Base-by-base conservation (phyloP, 495 filamentous ascomycete species). In the Chaetomium tenue region DNA sequence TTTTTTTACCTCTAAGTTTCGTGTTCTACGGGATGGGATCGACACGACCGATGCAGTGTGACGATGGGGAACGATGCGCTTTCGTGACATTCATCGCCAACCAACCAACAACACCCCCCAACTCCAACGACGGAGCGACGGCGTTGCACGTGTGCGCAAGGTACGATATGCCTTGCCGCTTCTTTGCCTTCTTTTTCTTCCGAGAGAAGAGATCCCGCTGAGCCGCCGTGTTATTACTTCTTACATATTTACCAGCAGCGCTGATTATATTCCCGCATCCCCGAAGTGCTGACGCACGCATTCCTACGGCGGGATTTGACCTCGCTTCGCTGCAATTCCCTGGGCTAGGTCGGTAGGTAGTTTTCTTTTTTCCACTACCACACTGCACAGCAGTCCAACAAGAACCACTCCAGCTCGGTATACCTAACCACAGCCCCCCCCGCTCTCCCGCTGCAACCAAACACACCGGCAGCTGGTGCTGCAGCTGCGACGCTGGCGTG, bases 41-140 rank as follows among this genome's bases (percentile, higher is more conserved):
- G 5, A 40, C 55, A 46, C 30, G 30, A 40, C 20, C 2, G 42
- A 59, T 59, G 57, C 57, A 20, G 57, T 59, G 57, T 59, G 57
- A 59, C 57, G 42, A 20, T 33, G 25, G 40, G 23, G 48, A 26
- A 52, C 23, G 48, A 8, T 15, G 11, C 40, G 40, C 39, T 4
- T 18, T 6, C 8, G 46, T 50, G 8, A 50, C 16, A 23, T 50
- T 50, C 5, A 2, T 50, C 18, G 18, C 46, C 3, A 28, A 12
- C 25, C 50, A 25, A 51, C 48, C 18, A 37, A 37, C 33, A 11
- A 37, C 33, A 37, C 33, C 33, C 1, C 1, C 5, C 33, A 37
- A 37, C 33, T 37, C 33, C 33, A 37, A 37, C 33, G 33, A 12
- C 33, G 33, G 33, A 37, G 33, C 33, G 33, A 37, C 33, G 33